Conservation (phyloP, 805 yeast genomes). For the Lachancea waltii region DNA sequence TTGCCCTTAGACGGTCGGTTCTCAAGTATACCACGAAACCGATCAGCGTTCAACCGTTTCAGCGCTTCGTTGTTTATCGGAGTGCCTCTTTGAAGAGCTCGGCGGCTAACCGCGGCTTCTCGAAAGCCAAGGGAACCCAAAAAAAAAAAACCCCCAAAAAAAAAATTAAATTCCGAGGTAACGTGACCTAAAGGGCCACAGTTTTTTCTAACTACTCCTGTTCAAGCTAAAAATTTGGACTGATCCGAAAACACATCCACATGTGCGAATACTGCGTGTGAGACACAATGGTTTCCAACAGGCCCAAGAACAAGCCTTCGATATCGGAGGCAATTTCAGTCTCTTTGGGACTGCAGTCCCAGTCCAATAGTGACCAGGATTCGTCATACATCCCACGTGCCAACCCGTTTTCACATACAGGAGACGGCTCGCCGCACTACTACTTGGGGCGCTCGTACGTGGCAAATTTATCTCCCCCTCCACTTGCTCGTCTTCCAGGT, state of each 20-base stretch:
- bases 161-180: no score
- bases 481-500: constrained; percentile 7
- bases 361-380: constrained; percentile 4
- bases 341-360: constrained; percentile 27
- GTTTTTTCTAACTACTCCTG: no score
- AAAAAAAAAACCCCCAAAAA: no score
- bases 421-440: constrained; percentile 5
- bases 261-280: not conserved
- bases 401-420: constrained; percentile 1
- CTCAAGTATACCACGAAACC: no score
- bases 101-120: no score
- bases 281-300: constrained; percentile 3
- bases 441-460: constrained; percentile 30
- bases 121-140: no score
- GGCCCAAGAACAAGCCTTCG: constrained; percentile 12
- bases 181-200: no score
- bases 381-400: not conserved
- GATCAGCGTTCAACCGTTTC: no score
- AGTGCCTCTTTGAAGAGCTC: no score
- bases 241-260: not conserved
- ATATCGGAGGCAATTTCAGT: constrained; percentile 29
- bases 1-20: no score
- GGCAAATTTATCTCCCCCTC: constrained; percentile 21
- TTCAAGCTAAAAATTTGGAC: not conserved
- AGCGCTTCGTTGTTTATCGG: no score